phyloP scores from a whole-genome alignment of 2,329 filamentous ascomycete species.

The Diaporthe velutina region DNA sequence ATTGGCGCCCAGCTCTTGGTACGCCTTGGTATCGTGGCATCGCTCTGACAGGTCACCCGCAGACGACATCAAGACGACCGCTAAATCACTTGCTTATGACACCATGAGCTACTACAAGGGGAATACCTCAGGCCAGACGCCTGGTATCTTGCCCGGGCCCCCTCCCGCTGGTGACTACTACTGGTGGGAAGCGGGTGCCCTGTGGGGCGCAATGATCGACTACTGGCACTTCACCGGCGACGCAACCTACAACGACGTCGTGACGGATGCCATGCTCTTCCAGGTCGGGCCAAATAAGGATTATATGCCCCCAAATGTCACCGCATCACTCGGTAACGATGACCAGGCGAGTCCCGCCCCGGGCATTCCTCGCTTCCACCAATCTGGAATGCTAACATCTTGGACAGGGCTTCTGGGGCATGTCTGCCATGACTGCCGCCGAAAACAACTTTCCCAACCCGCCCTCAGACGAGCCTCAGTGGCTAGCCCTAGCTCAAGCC shows the following conservation, averaged over 20 bases:
- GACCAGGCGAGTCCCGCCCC: conserved; percentile 65
- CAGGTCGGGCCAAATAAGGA: conserved; percentile 81
- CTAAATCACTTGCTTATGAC: conserved; percentile 63
- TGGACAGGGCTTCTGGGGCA: conserved; percentile 75
- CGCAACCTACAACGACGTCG: conserved; percentile 69
- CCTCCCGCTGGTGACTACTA: conserved; percentile 71
- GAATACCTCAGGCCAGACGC: conserved; percentile 59
- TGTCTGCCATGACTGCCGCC: conserved; percentile 78
- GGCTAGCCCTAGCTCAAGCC: conserved; percentile 80
- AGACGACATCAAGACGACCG: conserved; percentile 62
- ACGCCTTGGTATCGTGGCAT: conserved; percentile 17
- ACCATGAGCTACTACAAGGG: conserved; percentile 65
- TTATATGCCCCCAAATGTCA: conserved; percentile 83
- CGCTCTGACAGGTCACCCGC: conserved; percentile 15
- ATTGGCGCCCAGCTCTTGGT: conserved; percentile 13
- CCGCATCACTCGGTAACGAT: conserved; percentile 77
- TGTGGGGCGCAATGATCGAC: conserved; percentile 78
- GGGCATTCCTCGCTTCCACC: not conserved
- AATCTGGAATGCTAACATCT: not conserved
- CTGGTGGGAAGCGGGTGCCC: conserved; percentile 80
- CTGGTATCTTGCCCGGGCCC: conserved; percentile 70
- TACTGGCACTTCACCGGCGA: conserved; percentile 79
- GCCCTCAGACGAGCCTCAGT: conserved; percentile 68
- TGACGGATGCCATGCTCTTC: conserved; percentile 68
- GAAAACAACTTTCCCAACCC: conserved; percentile 77